Base-by-base conservation (phyloP, 805 yeast species). In the Yarrowia sp. region DNA sequence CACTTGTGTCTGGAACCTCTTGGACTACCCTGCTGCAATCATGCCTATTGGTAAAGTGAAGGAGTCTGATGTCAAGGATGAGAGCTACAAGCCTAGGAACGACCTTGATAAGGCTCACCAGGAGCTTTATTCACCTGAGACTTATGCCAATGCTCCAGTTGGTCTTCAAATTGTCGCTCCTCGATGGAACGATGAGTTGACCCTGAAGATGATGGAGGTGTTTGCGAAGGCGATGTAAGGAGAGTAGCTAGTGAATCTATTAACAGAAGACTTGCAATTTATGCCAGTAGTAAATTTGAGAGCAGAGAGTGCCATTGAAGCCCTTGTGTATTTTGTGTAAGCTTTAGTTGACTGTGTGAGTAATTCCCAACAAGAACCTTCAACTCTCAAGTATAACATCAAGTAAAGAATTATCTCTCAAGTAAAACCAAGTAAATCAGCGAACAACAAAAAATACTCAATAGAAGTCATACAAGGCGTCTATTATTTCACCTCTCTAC, bases 121-220 rank as follows among this genome's bases (percentile, higher is more conserved):
- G 71, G 72, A 70, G 26, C 69, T 80, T 46, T 86, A 86, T 76
- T 79, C 84, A 68, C 82, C 86, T 8, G 83, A 82, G 67, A 77
- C 80, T 53, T 78, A 76, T 67, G 79, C 81, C 69, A 85, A 85
- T 3, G 85, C 85, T 73, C 89, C 90, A 0, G 85, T 87, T 3
- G 80, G 83, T 3, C 71, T 87, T 8, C 91, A 88, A 74, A 71
- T 88, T 32, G 82, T 86, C 16, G 83, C 87, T 35, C 80, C 83
- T 68, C 79, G 87, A 69, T 83, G 82, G 68, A 83, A 86, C 70
- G 91, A 88, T 73, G 91, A 88, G 38, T 32, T 59, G 43, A 38
- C 38, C 12, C 22, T 59, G 16, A 56, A 56, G 32, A 41, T 56
- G 48, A 56, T 56, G 63, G 63, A 56, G 63, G 63, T 56, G 11